Percentiles rank a stretch among this genome's conserved stretches.
These are phyloP conservation scores for Candida tammaniensis DNA, from an alignment of 805 yeast genomes.

Conservation along the genomic window DNA sequence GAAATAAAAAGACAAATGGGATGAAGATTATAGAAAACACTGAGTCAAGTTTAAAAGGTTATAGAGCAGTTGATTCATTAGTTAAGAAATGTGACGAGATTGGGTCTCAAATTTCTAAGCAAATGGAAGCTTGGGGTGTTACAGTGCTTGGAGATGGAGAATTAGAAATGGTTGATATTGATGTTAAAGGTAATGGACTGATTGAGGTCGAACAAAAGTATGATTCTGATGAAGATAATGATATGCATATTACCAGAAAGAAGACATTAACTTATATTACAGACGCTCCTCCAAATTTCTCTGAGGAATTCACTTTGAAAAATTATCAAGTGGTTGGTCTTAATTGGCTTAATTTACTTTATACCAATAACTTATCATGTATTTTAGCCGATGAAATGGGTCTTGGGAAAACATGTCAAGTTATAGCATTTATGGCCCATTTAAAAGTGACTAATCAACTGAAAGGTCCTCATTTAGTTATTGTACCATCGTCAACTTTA, in stretches of 20 bases:
- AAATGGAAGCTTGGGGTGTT: conserved; percentile 89
- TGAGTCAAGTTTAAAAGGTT: conserved; percentile 72
- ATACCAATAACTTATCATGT: conserved; percentile 78
- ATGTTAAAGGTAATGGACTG: conserved; percentile 29
- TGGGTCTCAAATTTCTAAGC: conserved; percentile 66
- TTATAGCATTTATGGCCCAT: conserved; percentile 85
- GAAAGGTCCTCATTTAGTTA: conserved; percentile 83
- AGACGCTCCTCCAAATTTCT: conserved; percentile 67
- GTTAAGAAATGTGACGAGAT: conserved; percentile 78
- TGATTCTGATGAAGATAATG: conserved; percentile 36
- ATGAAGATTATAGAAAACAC: conserved; percentile 71
- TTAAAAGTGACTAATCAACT: conserved; percentile 59
- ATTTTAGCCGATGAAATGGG: conserved; percentile 99
- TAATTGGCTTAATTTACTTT: conserved; percentile 85
- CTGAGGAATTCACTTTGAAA: conserved; percentile 66
- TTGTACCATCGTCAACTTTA: conserved; percentile 93
- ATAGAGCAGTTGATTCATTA: conserved; percentile 91
- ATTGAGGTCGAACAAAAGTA: conserved; percentile 18
- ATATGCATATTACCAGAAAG: conserved; percentile 24
- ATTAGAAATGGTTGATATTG: conserved; percentile 56
- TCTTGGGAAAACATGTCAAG: conserved; percentile 94
- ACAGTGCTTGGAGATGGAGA: conserved; percentile 67
- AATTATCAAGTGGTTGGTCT: conserved; percentile 96
- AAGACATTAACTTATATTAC: conserved; percentile 47
- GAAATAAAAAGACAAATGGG: conserved; percentile 56